Evolutionary conservation across 139 green algal species (phyloP).

Genomic region (Chlamydomonas eustigma): DNA sequence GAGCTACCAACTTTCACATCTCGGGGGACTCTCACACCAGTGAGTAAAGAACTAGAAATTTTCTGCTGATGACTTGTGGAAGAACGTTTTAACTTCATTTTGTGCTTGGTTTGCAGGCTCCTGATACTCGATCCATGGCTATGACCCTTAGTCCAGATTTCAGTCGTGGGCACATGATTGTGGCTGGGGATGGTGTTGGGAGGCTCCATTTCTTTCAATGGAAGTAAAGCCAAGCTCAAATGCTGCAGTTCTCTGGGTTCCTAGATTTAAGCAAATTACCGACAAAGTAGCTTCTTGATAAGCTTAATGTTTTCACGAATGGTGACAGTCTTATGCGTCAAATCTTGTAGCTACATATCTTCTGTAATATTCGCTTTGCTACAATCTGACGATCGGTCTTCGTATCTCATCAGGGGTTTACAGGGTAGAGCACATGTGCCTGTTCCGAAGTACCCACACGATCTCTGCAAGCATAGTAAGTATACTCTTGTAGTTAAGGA

Average conservation of each 20-base stretch:
- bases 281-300: too few relatives aligned
- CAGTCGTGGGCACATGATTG: slow-evolving; percentile 11
- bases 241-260: too few relatives aligned
- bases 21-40: slow-evolving; percentile 19
- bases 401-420: background rate
- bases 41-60: background rate
- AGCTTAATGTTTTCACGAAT: too few relatives aligned
- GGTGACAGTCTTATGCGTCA: too few relatives aligned
- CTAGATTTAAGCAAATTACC: too few relatives aligned
- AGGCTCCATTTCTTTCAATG: slow-evolving; percentile 18
- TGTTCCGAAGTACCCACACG: too few relatives aligned
- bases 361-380: too few relatives aligned
- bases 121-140: background rate
- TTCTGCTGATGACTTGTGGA: too few relatives aligned
- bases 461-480: too few relatives aligned
- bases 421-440: background rate
- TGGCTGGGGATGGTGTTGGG: slow-evolving; percentile 9
- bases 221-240: background rate
- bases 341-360: too few relatives aligned
- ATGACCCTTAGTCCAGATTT: slow-evolving; percentile 5
- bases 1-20: slow-evolving; percentile 16
- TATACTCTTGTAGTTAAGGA: too few relatives aligned
- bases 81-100: background rate
- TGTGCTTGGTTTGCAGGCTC: background rate
- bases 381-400: background rate